These are phyloP conservation scores for Colletotrichum melonis DNA, from an alignment of 2,329 filamentous ascomycete genomes.

Conservation along the genomic window DNA sequence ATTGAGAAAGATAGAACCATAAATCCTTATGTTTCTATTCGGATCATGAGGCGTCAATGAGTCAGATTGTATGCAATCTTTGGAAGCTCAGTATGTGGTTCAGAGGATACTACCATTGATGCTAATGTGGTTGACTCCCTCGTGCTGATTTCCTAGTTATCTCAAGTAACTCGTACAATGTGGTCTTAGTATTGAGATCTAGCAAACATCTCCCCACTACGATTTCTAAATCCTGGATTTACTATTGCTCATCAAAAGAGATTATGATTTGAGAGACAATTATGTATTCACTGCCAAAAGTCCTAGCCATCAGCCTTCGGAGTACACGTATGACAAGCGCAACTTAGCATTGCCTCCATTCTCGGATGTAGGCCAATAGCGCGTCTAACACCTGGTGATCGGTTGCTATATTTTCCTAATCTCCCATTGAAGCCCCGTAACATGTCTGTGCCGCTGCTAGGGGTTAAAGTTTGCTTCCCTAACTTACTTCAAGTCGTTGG, in stretches of 20 bases:
- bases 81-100: neutral
- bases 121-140: neutral
- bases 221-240: neutral
- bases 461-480: neutral
- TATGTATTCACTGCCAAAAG: neutral
- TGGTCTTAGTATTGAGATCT: neutral
- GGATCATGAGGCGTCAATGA: neutral
- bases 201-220: neutral
- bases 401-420: too few species aligned
- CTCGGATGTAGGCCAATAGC: neutral
- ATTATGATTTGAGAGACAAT: neutral
- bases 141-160: neutral
- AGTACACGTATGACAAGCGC: neutral
- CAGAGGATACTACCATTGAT: neutral
- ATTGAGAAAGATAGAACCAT: neutral
- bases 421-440: neutral
- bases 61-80: neutral
- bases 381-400: too few species aligned
- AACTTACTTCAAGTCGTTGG: neutral
- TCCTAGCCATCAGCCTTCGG: neutral
- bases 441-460: neutral
- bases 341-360: neutral
- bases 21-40: neutral
- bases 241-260: neutral
- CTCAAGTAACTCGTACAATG: neutral